A percentile compares a stretch with the other conserved stretches of the same genome.
Evolutionary conservation across 2,329 filamentous ascomycete species (phyloP).

Genomic region (Didymellaceae sp.): DNA sequence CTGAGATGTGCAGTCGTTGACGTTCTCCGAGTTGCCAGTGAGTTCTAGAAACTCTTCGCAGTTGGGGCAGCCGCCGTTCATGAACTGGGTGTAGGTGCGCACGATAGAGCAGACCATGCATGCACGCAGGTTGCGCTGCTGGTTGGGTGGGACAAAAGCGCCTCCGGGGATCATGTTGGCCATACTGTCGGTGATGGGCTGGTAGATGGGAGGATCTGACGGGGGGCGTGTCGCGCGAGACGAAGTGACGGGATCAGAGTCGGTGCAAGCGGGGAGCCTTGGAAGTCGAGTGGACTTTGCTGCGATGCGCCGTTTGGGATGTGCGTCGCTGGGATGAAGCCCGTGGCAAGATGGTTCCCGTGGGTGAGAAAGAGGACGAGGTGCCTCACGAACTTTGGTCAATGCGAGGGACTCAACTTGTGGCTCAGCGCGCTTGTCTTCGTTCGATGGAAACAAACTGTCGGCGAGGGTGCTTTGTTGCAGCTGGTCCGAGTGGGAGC

Average conservation of each 20-base stretch:
- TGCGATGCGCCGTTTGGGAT: background rate
- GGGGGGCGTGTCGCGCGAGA: background rate
- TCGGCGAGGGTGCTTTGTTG: conserved; percentile 19
- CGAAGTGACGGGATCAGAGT: background rate
- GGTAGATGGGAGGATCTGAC: conserved; percentile 2
- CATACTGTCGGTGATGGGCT: conserved; percentile 2
- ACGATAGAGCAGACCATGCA: conserved; percentile 99
- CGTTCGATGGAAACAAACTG: conserved; percentile 11
- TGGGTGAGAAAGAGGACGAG: background rate
- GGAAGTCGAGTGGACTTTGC: background rate
- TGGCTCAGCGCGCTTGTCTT: background rate
- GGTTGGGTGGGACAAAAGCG: conserved; percentile 75
- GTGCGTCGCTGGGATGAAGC: background rate
- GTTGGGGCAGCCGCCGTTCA: conserved; percentile 89
- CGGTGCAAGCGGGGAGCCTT: background rate
- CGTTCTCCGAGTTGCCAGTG: conserved; percentile 75
- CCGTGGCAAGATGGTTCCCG: background rate
- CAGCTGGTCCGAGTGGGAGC: conserved; percentile 6
- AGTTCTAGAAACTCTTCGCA: conserved; percentile 93
- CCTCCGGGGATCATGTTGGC: conserved; percentile 43
- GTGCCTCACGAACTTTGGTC: background rate
- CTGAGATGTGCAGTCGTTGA: conserved; percentile 92
- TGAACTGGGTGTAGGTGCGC: conserved; percentile 82
- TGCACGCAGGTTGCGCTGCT: conserved; percentile 87
- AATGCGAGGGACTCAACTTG: background rate